Base-by-base conservation (phyloP, 495 filamentous ascomycete species). In the Penicillium roqueforti region DNA sequence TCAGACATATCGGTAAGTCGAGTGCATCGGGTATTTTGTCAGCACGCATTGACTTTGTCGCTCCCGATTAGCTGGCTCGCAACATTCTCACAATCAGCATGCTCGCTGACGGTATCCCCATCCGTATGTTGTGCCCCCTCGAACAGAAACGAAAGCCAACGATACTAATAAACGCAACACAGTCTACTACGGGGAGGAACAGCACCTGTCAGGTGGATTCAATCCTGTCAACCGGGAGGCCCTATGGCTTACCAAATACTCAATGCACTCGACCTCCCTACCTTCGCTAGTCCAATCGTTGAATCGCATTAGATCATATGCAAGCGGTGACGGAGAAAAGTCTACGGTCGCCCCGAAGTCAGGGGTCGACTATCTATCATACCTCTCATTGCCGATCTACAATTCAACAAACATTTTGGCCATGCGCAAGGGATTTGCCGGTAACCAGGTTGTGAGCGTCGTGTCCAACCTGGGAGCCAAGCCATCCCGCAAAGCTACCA, bases 1-100 rank as follows among this genome's bases (percentile, higher is more conserved):
- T 49, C 55, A 31, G 62, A 66, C 53, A 19, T 59, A 34, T 80
- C 62, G 67, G 61, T 65, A 56, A 59, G 60, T 55, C 51, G 10
- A 34, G 16, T 41, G 53, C 46, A 32, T 56, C 11, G 22, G 25
- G 16, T 13, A 28, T 55, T 37, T 39, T 28, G 26, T 53, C 48
- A 34, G 40, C 55, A 28, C 14, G 43, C 48, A 29, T 53, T 57
- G 28, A 52, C 45, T 50, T 53, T 53, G 63, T 76, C 39, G 18
- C 53, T 47, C 45, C 42, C 18, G 38, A 55, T 45, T 37, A 56
- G 47, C 70, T 84, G n/a, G 71, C 80, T 7, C 79, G 77, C 62
- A 84, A 89, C 61, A 81, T 81, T 4, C 79, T 90, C 51, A 81
- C 85, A 2, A 85, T 81, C 57, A 85, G 76, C 28, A 80, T 90